A percentile compares a stretch with the other conserved stretches of the same genome.
Evolutionary conservation across 208 protist species (phyloP).

Genomic region (Phytomonas sp.): DNA sequence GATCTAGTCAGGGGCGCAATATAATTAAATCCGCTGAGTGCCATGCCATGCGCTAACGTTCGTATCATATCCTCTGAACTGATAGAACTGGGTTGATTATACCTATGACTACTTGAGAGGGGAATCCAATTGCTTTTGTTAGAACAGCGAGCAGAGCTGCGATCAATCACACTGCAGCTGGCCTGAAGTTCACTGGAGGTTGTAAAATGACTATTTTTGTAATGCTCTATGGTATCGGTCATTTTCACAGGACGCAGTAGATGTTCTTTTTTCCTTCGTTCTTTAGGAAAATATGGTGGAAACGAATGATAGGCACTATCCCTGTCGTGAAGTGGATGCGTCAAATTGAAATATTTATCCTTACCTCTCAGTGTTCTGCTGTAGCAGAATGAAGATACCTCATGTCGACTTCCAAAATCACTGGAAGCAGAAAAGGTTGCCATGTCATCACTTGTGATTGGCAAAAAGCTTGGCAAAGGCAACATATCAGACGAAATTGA

Average conservation of each 20-base stretch:
- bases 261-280: not conserved
- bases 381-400: not conserved
- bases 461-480: not conserved
- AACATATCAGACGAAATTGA: not conserved
- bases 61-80: constrained; percentile 18
- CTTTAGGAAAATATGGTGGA: not conserved
- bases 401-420: not conserved
- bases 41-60: constrained; percentile 27
- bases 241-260: not conserved
- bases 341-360: not conserved
- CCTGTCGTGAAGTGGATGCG: not conserved
- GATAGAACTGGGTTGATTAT: not conserved
- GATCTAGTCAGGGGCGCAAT: not conserved
- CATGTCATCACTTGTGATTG: not conserved
- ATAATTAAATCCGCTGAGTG: constrained; percentile 14
- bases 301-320: not conserved
- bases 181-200: not conserved
- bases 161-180: not conserved
- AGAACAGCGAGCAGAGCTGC: not conserved
- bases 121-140: not conserved
- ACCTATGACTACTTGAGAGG: not conserved
- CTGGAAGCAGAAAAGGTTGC: not conserved
- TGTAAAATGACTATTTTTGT: not conserved
- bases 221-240: not conserved
- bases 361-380: not conserved